Conservation (phyloP, 2,329 filamentous ascomycete genomes). For the Byssothecium circinans region DNA sequence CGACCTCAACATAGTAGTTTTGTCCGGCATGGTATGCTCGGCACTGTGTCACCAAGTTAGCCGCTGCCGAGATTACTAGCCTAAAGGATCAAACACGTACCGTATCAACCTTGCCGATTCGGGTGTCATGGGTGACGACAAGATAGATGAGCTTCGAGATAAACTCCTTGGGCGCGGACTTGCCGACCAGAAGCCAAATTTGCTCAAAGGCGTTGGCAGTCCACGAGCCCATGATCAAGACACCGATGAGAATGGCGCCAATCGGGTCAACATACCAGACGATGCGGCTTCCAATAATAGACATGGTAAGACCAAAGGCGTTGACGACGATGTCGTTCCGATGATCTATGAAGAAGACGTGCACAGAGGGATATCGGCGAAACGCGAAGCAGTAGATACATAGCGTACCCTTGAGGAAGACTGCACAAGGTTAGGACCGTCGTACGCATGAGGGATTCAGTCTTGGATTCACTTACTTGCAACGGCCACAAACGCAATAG, state of each 20-base stretch:
- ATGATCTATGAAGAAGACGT: constrained; percentile 61
- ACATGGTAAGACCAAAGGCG: constrained; percentile 59
- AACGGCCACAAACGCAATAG: constrained; percentile 57
- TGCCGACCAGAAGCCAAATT: constrained; percentile 63
- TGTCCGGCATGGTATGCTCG: constrained; percentile 65
- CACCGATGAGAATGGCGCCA: constrained; percentile 62
- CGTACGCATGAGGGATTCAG: neutral
- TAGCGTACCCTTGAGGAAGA: constrained; percentile 55
- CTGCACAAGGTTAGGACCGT: constrained; percentile 29
- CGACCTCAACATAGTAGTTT: constrained; percentile 64
- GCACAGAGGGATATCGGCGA: constrained; percentile 57
- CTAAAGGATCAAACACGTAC: constrained; percentile 26
- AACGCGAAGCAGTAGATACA: constrained; percentile 59
- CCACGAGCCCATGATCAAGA: constrained; percentile 65
- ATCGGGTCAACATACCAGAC: constrained; percentile 65
- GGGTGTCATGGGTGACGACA: constrained; percentile 56
- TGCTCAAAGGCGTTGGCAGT: constrained; percentile 63
- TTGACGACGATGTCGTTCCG: constrained; percentile 61
- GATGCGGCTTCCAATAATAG: constrained; percentile 54
- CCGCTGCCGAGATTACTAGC: neutral
- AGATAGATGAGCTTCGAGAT: constrained; percentile 61
- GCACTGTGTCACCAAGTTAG: constrained; percentile 39
- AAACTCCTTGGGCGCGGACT: constrained; percentile 61
- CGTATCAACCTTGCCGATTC: constrained; percentile 61
- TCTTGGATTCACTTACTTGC: constrained; percentile 49